Percentiles rank a stretch among this genome's conserved stretches.
phyloP scores from a whole-genome alignment of 139 green algal genomes.

The Zygnema cylindricum region DNA sequence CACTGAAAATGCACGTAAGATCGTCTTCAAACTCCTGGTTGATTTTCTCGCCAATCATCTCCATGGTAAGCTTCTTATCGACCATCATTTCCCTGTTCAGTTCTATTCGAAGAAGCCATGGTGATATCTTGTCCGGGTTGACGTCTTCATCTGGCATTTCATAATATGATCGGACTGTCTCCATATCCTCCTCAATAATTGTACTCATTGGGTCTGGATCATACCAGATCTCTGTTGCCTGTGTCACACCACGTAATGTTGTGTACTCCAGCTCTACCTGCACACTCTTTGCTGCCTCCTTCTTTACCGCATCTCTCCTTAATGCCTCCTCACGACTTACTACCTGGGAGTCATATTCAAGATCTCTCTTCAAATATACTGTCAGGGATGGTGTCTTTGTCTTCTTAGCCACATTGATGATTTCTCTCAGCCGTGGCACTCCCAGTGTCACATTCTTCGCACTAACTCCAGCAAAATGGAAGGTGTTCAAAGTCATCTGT shows the following conservation, averaged over 20 bases:
- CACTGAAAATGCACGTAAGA: constrained; percentile 90
- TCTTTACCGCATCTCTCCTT: constrained; percentile 64
- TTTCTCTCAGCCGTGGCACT: constrained; percentile 96
- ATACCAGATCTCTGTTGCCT: constrained; percentile 85
- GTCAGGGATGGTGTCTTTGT: constrained; percentile 96
- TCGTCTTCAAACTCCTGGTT: constrained; percentile 87
- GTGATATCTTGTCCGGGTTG: constrained; percentile 75
- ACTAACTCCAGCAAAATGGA: constrained; percentile 94
- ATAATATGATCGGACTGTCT: constrained; percentile 87
- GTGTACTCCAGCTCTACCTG: constrained; percentile 97
- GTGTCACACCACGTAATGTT: constrained; percentile 80
- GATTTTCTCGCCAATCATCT: constrained; percentile 80
- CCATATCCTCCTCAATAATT: constrained; percentile 87
- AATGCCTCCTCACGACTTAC: constrained; percentile 30
- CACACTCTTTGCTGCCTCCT: constrained; percentile 87
- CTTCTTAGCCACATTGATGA: constrained; percentile 99
- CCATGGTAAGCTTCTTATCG: constrained; percentile 91
- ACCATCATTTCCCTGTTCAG: constrained; percentile 90
- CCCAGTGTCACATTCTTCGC: constrained; percentile 99
- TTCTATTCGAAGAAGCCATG: constrained; percentile 97
- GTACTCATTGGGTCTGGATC: constrained; percentile 81
- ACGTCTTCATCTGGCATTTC: constrained; percentile 86
- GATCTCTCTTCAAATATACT: constrained; percentile 78
- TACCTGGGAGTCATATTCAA: constrained; percentile 70
- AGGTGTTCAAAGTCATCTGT: constrained; percentile 81